Percentiles rank a stretch among this genome's conserved stretches.
phyloP scores from a whole-genome alignment of 2,329 filamentous ascomycete genomes.

The Talaromyces sp. region DNA sequence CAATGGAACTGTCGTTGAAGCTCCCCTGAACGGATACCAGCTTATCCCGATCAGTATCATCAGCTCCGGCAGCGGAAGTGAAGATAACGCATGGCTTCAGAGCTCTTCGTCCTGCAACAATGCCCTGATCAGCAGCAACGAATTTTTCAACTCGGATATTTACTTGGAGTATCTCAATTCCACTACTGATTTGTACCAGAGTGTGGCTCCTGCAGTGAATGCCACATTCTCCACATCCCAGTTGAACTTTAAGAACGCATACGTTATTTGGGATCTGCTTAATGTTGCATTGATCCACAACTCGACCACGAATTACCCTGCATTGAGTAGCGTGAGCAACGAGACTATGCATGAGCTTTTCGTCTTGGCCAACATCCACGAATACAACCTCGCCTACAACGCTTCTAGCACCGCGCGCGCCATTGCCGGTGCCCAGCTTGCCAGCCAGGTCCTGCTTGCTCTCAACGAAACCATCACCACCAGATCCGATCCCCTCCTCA shows the following conservation, averaged over 20 bases:
- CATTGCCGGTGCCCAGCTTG: slow-evolving; percentile 60
- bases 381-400: slow-evolving; percentile 83
- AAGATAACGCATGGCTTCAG: slow-evolving; percentile 58
- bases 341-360: slow-evolving; percentile 61
- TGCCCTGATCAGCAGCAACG: slow-evolving; percentile 56
- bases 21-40: slow-evolving; percentile 77
- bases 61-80: slow-evolving; percentile 57
- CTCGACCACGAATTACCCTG: slow-evolving; percentile 54
- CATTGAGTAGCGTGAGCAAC: slow-evolving; percentile 57
- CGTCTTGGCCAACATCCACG: slow-evolving; percentile 72
- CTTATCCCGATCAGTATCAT: slow-evolving; percentile 70
- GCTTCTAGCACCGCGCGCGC: slow-evolving; percentile 46
- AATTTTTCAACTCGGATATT: slow-evolving; percentile 52
- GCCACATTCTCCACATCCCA: slow-evolving; percentile 47
- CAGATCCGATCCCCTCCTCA: slow-evolving; percentile 37
- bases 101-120: slow-evolving; percentile 54
- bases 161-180: slow-evolving; percentile 48
- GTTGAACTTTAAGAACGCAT: slow-evolving; percentile 60
- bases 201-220: slow-evolving; percentile 52
- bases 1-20: slow-evolving; percentile 64
- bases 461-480: slow-evolving; percentile 42
- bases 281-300: slow-evolving; percentile 64
- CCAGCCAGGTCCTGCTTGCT: slow-evolving; percentile 56
- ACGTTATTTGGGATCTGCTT: slow-evolving; percentile 62
- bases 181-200: slow-evolving; percentile 54